phyloP scores from a whole-genome alignment of 768 basidiomycete genomes.

The Lactarius deliciosus region DNA sequence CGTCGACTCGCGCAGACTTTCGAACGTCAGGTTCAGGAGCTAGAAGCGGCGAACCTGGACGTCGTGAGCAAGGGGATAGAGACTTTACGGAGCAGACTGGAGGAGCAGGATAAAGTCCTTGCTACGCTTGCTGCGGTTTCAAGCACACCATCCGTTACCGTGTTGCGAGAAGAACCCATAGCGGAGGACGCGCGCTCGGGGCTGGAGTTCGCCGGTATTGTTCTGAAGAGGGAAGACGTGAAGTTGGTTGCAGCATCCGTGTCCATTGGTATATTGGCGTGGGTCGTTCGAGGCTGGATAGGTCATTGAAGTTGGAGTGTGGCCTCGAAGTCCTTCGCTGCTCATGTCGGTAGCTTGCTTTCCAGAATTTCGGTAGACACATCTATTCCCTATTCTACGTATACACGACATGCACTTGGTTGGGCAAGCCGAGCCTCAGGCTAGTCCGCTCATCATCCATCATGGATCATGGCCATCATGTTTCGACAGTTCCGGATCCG shows the following conservation, averaged over 20 bases:
- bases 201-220: conserved; percentile 25
- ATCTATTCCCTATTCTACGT: not conserved
- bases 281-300: conserved; percentile 18
- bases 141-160: too few species aligned
- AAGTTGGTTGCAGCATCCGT: conserved; percentile 11
- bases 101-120: conserved; percentile 21
- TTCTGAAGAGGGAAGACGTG: not conserved
- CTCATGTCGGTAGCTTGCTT: not conserved
- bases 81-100: conserved; percentile 17
- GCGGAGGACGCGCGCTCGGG: not conserved
- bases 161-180: not conserved
- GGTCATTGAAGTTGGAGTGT: conserved; percentile 12
- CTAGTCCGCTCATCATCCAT: not conserved
- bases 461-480: too few species aligned
- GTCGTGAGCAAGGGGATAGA: conserved; percentile 12
- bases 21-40: conserved; percentile 70
- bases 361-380: not conserved
- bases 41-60: conserved; percentile 44
- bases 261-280: conserved; percentile 15
- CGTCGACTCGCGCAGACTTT: conserved; percentile 83
- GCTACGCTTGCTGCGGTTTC: conserved; percentile 2
- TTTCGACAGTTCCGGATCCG: not conserved
- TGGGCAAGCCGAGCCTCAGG: not conserved
- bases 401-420: not conserved
- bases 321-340: not conserved